phyloP scores from a whole-genome alignment of 1,284 basidiomycete species.

The Tylopilus sp. region DNA sequence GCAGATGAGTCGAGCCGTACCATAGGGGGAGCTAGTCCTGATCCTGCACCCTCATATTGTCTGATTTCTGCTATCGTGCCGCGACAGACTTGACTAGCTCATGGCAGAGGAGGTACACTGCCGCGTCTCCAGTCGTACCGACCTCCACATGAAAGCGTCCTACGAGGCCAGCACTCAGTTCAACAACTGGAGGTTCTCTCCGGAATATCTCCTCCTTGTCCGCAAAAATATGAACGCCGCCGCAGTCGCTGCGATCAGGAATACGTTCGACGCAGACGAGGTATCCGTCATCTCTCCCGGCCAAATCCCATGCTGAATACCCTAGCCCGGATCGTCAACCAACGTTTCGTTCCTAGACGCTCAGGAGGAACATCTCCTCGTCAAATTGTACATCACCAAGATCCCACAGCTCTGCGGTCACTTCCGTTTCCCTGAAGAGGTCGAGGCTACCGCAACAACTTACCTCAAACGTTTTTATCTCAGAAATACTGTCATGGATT shows the following conservation, averaged over 20 bases:
- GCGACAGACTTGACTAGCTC: too few species aligned
- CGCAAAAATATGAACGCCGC: conserved; percentile 66
- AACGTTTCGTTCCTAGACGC: conserved; percentile 41
- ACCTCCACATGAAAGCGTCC: conserved; percentile 35
- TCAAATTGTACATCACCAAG: conserved; percentile 86
- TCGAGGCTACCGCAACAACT: conserved; percentile 86
- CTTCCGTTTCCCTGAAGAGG: conserved; percentile 86
- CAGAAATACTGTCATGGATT: conserved; percentile 98
- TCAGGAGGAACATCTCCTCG: conserved; percentile 82
- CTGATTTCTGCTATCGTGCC: too few species aligned
- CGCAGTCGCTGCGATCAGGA: conserved; percentile 69
- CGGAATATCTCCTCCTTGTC: conserved; percentile 53
- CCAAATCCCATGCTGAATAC: conserved; percentile 6
- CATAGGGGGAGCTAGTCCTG: too few species aligned
- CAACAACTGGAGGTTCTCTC: conserved; percentile 83
- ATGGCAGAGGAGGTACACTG: conserved; percentile 8
- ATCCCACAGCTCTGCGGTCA: conserved; percentile 80
- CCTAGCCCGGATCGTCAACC: conserved; percentile 24
- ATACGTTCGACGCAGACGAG: conserved; percentile 75
- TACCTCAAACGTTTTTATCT: conserved; percentile 98
- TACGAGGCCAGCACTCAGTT: conserved; percentile 86
- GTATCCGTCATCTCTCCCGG: conserved; percentile 40
- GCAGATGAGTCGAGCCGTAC: too few species aligned
- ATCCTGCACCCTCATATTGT: too few species aligned
- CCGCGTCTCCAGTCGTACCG: too few species aligned